A percentile compares a stretch with the other conserved stretches of the same genome.
Conservation (phyloP, 305 asterid species). For the Solanum hybrid region DNA sequence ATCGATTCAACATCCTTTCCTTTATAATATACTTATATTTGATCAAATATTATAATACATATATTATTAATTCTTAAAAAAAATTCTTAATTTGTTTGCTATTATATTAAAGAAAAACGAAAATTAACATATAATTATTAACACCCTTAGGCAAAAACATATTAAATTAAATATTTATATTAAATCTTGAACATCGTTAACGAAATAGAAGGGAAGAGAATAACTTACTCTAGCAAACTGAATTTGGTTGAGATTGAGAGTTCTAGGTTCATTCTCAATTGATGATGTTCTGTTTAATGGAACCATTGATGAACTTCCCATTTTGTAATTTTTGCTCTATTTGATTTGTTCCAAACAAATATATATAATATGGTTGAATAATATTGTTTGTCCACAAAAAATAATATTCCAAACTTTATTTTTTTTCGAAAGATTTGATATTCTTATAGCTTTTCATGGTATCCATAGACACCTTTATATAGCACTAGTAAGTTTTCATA, state of each 20-base stretch:
- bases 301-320: not conserved
- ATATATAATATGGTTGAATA: not conserved
- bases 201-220: not conserved
- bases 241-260: constrained; percentile 41
- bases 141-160: not conserved
- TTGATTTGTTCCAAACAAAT: not conserved
- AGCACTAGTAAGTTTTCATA: not conserved
- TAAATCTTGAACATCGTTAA: not conserved
- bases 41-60: not conserved
- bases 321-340: not conserved
- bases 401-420: not conserved
- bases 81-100: too few relatives aligned
- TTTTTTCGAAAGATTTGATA: not conserved
- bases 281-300: constrained; percentile 44
- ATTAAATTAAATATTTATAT: not conserved
- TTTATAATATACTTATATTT: not conserved
- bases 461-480: not conserved
- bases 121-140: too few relatives aligned
- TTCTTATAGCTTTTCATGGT: not conserved
- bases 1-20: not conserved
- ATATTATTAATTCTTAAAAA: too few relatives aligned
- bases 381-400: not conserved
- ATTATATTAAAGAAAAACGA: too few relatives aligned
- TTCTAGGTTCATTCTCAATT: constrained; percentile 59
- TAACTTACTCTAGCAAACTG: constrained; percentile 34